Conservation (phyloP, 768 basidiomycete species). For the Postia placenta region DNA sequence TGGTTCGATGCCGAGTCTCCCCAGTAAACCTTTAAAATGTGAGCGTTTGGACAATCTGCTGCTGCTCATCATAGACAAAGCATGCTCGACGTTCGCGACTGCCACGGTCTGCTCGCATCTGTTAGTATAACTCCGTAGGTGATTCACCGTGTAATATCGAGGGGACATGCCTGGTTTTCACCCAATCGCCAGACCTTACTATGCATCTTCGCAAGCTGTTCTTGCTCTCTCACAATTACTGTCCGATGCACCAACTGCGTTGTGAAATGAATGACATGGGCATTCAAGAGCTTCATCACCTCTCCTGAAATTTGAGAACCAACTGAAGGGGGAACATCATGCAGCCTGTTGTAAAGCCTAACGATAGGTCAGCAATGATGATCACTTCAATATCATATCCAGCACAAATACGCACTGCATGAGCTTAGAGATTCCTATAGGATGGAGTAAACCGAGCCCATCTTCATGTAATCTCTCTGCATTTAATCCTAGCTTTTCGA, state of each 20-base stretch:
- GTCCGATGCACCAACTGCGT: slow-evolving; percentile 43
- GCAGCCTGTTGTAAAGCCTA: slow-evolving; percentile 27
- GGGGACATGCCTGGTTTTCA: slow-evolving; percentile 31
- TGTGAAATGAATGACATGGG: slow-evolving; percentile 44
- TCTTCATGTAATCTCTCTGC: slow-evolving; percentile 33
- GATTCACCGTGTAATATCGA: background rate
- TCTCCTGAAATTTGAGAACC: slow-evolving; percentile 38
- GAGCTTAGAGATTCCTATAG: slow-evolving; percentile 30
- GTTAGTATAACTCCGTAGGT: no score
- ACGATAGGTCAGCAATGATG: background rate
- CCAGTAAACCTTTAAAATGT: slow-evolving; percentile 35
- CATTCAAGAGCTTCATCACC: slow-evolving; percentile 40
- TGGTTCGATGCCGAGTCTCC: slow-evolving; percentile 6
- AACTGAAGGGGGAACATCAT: slow-evolving; percentile 20
- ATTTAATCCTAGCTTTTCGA: slow-evolving; percentile 41
- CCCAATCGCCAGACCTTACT: slow-evolving; percentile 54
- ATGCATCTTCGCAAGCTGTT: slow-evolving; percentile 47
- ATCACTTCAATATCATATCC: background rate
- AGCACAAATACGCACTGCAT: slow-evolving; percentile 32
- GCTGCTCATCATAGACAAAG: slow-evolving; percentile 41
- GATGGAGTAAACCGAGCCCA: slow-evolving; percentile 45
- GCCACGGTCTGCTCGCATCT: slow-evolving; percentile 19
- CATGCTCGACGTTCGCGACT: slow-evolving; percentile 37
- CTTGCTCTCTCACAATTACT: slow-evolving; percentile 53
- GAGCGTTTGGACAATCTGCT: slow-evolving; percentile 29